Base-by-base conservation (phyloP, 306 rosid genomes). In the Ormosia emarginata region DNA sequence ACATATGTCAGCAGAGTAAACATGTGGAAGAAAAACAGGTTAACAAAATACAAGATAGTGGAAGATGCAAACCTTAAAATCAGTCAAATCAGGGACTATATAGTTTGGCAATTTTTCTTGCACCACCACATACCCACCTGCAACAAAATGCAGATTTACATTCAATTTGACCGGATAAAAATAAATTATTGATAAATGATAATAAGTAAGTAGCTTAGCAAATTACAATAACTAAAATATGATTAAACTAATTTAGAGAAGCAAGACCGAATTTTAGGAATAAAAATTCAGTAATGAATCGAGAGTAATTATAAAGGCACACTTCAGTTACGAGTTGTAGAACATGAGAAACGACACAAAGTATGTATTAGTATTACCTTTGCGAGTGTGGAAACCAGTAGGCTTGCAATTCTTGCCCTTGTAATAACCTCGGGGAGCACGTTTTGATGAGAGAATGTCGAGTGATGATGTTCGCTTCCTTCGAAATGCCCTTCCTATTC, bases 391-490 rank as follows among this genome's bases (percentile, higher is more conserved):
- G 80, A 94, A 94, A 72, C 97, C 97, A 67, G 97, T 94, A 43
- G 98, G 97, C 56, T 87, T 88, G 94, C 98, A 94, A 47, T 92
- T 92, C 70, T 92, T 94, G 49, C 97, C 98, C 89, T 92, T 92
- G 75, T 92, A 94, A 67, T 85, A 94, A 67, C 90, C 91, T 41
- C 93, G 78, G 6, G 97, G 94, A 57, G 98, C 98, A 24, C 94
- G 87, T 63, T 91, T 94, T 6, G 98, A 83, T 4, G 97, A 90
- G 8, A 93, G 90, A 87, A 94, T 92, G 79, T 88, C 89, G 34
- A 88, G 89, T 7, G 91, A 83, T 0, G 91, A 86, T 2, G 91
- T 30, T 11, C 91, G 75, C 85, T 88, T 88, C 78, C 88, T 83
- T 59, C 91, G 67, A 63, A 40, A 81, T 30, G 85, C 74, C 71